Conservation (phyloP, 257 asterid genomes). For the Nicotiana obtusifolia region DNA sequence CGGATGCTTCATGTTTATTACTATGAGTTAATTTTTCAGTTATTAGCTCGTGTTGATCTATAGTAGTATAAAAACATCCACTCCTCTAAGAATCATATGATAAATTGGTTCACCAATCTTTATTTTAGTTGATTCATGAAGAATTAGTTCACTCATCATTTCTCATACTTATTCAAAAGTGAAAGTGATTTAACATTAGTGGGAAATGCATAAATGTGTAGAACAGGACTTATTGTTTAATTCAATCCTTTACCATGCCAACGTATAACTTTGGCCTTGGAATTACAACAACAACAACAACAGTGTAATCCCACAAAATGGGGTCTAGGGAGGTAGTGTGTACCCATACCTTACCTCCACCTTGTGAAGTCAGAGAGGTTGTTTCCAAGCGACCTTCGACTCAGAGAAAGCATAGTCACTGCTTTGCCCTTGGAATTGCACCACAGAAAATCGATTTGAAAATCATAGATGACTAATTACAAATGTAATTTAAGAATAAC, state of each 20-base stretch:
- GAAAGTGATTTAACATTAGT: not conserved
- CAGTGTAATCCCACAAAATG: too few relatives aligned
- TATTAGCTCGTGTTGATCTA: not conserved
- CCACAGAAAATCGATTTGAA: too few relatives aligned
- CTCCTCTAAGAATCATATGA: not conserved
- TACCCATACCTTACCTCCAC: too few relatives aligned
- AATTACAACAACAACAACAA: too few relatives aligned
- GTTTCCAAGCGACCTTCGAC: too few relatives aligned
- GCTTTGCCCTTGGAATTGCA: too few relatives aligned
- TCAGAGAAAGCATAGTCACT: too few relatives aligned
- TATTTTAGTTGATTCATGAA: not conserved
- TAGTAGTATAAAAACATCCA: not conserved
- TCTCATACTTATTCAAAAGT: not conserved
- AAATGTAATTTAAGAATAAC: too few relatives aligned
- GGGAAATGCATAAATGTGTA: not conserved
- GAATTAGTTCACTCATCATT: not conserved
- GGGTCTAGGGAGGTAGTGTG: too few relatives aligned
- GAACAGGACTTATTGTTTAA: not conserved
- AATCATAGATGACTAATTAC: too few relatives aligned
- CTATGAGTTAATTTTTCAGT: not conserved
- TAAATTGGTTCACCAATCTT: not conserved
- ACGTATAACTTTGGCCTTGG: too few relatives aligned
- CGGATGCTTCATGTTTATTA: not conserved
- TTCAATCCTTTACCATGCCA: not conserved
- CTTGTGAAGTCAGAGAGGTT: too few relatives aligned